Evolutionary conservation across 1,139 yeast genomes (phyloP).

Genomic region (Pichia sp.): DNA sequence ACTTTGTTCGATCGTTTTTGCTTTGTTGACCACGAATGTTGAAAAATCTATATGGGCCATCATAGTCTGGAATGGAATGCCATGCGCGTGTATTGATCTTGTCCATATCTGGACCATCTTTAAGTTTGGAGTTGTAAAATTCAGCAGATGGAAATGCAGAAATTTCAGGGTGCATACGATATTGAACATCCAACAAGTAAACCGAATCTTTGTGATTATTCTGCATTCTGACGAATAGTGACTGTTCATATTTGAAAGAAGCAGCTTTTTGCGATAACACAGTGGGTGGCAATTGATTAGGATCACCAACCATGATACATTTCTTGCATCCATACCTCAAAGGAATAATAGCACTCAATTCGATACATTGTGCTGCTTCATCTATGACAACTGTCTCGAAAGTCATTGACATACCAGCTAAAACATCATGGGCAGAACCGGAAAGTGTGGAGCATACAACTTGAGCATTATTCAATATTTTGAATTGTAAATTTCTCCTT

Average conservation of each 20-base stretch:
- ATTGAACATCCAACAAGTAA: constrained; percentile 82
- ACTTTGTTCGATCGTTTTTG: constrained; percentile 58
- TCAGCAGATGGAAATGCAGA: constrained; percentile 81
- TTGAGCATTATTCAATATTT: constrained; percentile 71
- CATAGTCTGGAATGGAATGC: constrained; percentile 47
- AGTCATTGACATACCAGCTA: constrained; percentile 66
- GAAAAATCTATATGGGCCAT: constrained; percentile 73
- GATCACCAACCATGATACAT: constrained; percentile 99
- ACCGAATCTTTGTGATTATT: constrained; percentile 56
- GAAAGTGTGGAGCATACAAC: constrained; percentile 90
- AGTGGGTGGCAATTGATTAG: constrained; percentile 97
- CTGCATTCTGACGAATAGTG: constrained; percentile 92
- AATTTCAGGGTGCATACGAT: constrained; percentile 96
- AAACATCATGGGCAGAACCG: constrained; percentile 88
- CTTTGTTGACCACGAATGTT: constrained; percentile 65
- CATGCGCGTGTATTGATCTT: constrained; percentile 61
- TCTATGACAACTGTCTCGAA: constrained; percentile 95
- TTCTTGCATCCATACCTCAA: constrained; percentile 84
- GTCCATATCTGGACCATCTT: constrained; percentile 73
- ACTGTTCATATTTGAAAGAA: constrained; percentile 75
- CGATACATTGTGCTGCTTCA: constrained; percentile 98
- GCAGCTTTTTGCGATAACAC: constrained; percentile 90
- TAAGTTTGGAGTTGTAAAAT: constrained; percentile 68
- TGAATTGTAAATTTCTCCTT: constrained; percentile 67
- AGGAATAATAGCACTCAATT: constrained; percentile 87